phyloP scores from a whole-genome alignment of 208 protist species.

The Leishmania lainsoni region DNA sequence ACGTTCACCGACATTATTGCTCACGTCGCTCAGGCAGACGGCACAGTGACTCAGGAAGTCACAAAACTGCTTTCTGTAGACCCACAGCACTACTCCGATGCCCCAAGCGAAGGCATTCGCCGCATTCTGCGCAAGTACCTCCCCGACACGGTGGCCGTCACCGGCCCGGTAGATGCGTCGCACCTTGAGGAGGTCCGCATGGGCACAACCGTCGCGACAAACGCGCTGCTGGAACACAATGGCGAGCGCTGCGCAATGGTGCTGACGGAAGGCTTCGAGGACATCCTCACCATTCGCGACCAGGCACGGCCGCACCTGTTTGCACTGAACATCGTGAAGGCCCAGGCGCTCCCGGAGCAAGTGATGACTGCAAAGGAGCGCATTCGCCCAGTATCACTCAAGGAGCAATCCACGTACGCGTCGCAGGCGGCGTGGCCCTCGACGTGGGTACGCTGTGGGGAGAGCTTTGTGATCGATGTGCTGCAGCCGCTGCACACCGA shows the following conservation, averaged over 20 bases:
- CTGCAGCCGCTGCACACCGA: conserved; percentile 56
- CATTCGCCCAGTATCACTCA: conserved; percentile 60
- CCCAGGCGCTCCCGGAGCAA: conserved; percentile 86
- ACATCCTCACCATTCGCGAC: conserved; percentile 94
- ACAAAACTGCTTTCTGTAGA: conserved; percentile 95
- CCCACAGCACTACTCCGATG: conserved; percentile 93
- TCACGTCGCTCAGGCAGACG: conserved; percentile 40
- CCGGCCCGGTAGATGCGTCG: conserved; percentile 58
- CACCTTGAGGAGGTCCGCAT: conserved; percentile 93
- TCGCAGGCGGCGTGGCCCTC: conserved; percentile 38
- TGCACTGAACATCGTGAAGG: conserved; percentile 89
- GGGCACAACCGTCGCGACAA: conserved; percentile 97
- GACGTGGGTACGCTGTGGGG: conserved; percentile 64
- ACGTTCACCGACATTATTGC: conserved; percentile 97
- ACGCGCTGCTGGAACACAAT: conserved; percentile 96
- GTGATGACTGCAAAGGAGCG: conserved; percentile 89
- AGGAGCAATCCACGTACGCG: conserved; percentile 36
- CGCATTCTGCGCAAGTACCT: conserved; percentile 76
- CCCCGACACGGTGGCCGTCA: conserved; percentile 30
- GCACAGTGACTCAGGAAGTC: conserved; percentile 48
- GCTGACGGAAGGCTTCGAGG: conserved; percentile 92
- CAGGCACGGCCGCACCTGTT: conserved; percentile 94
- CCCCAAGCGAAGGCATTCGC: conserved; percentile 95
- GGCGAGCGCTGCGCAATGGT: conserved; percentile 91
- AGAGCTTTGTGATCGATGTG: conserved; percentile 75